Percentiles rank a stretch among this genome's conserved stretches.
These are phyloP conservation scores for Paramecium pentaurelia DNA, from an alignment of 73 alveolate species.

Conservation along the genomic window DNA sequence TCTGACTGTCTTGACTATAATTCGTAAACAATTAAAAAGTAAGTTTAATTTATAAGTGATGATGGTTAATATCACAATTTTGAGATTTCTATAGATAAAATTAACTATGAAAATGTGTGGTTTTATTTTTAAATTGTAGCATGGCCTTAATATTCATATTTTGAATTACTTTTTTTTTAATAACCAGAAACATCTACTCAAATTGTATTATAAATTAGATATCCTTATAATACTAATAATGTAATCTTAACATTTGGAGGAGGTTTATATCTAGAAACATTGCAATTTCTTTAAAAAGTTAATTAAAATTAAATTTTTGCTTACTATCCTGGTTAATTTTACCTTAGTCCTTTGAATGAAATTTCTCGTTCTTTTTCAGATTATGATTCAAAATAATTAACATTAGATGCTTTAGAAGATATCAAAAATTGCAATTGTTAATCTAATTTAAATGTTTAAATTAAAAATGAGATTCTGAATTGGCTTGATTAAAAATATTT, in stretches of 20 bases:
- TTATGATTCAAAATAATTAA: neutral
- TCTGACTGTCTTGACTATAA: neutral
- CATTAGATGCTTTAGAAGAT: neutral
- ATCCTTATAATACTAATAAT: neutral
- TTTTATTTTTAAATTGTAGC: neutral
- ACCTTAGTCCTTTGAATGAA: neutral
- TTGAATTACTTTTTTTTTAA: neutral
- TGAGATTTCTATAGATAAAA: neutral
- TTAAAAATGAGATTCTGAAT: neutral
- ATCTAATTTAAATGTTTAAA: neutral
- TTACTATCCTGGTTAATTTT: neutral
- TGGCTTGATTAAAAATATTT: neutral
- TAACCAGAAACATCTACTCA: neutral
- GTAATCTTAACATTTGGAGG: neutral
- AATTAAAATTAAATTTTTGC: neutral
- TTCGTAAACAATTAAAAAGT: neutral
- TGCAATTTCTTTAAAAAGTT: neutral
- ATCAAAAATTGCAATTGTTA: neutral
- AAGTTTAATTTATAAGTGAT: neutral
- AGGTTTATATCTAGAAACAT: neutral
- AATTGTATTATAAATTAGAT: neutral
- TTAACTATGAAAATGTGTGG: neutral
- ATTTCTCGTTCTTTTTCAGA: neutral
- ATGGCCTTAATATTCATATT: neutral
- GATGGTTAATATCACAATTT: neutral